A percentile compares a stretch with the other conserved stretches of the same genome.
Conservation (phyloP, 202 grass and related monocot genomes). For the Musa balbisiana region DNA sequence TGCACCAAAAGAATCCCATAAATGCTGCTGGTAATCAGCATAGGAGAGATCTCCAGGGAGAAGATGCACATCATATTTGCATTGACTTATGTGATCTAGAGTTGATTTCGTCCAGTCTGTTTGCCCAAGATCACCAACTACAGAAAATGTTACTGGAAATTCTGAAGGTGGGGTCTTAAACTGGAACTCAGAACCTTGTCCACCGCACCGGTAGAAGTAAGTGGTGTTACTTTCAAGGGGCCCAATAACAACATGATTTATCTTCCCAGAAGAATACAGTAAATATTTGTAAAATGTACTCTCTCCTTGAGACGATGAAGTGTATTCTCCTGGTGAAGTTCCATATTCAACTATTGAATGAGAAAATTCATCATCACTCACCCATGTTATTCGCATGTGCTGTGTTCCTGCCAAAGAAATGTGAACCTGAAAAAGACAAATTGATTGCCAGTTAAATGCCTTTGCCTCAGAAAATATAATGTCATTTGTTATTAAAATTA, state of each 20-base stretch:
- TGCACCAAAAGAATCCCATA: constrained; percentile 87
- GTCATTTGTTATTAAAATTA: no score
- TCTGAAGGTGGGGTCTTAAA: constrained; percentile 74
- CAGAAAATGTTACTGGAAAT: constrained; percentile 71
- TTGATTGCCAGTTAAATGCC: neutral
- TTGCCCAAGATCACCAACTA: constrained; percentile 90
- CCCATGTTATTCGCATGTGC: constrained; percentile 78
- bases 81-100: constrained; percentile 62
- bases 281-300: constrained; percentile 78
- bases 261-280: constrained; percentile 72
- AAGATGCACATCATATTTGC: constrained; percentile 75
- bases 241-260: constrained; percentile 83
- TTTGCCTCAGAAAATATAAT: no score
- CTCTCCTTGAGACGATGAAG: constrained; percentile 49
- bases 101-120: constrained; percentile 82
- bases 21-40: constrained; percentile 89
- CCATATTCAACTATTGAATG: constrained; percentile 85
- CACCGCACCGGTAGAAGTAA: constrained; percentile 75
- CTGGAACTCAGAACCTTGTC: constrained; percentile 60
- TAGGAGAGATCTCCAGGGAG: constrained; percentile 88
- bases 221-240: constrained; percentile 53
- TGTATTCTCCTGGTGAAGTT: constrained; percentile 47
- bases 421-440: constrained; percentile 58
- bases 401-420: constrained; percentile 83
- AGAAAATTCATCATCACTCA: constrained; percentile 43